Percentiles rank a stretch among this genome's conserved stretches.
These are phyloP conservation scores for Plasmopara muralis DNA, from an alignment of 352 stramenopile genomes.

Conservation along the genomic window DNA sequence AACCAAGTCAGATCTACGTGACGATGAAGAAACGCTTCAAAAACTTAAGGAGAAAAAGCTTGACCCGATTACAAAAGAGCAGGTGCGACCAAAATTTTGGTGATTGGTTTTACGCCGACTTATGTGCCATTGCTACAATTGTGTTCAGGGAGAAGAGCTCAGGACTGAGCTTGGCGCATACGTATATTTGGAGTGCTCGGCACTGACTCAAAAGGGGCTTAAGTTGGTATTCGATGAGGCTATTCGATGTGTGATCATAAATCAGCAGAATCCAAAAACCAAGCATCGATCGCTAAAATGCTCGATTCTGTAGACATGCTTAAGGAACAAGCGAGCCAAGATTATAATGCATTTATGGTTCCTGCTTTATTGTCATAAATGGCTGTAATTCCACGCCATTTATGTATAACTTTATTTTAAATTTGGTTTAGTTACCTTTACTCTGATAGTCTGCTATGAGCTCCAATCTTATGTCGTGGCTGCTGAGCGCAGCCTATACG, in stretches of 20 bases:
- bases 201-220: slow-evolving; percentile 89
- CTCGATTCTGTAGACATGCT: slow-evolving; percentile 52
- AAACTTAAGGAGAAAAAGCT: slow-evolving; percentile 86
- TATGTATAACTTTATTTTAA: not conserved
- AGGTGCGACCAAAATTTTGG: slow-evolving; percentile 27
- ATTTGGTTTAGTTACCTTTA: not conserved
- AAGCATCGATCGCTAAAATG: slow-evolving; percentile 40
- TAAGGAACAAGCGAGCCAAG: no score
- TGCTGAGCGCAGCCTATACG: slow-evolving; percentile 57
- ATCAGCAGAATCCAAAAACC: slow-evolving; percentile 68
- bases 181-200: slow-evolving; percentile 92
- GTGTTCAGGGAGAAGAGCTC: slow-evolving; percentile 69
- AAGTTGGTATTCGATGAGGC: slow-evolving; percentile 93
- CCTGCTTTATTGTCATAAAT: no score
- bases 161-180: slow-evolving; percentile 86
- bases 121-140: slow-evolving; percentile 1
- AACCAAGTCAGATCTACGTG: slow-evolving; percentile 91
- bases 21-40: slow-evolving; percentile 86
- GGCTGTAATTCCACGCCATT: no score
- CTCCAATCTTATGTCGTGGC: slow-evolving; percentile 44
- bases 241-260: slow-evolving; percentile 86
- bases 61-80: slow-evolving; percentile 56
- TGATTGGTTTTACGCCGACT: slow-evolving; percentile 1
- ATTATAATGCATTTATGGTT: no score
- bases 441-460: slow-evolving; percentile 33